Evolutionary conservation across 163 green algal species (phyloP), one percentile per base, ranked within the genome.

Genomic region (Chlamydomonas reinhardtii): DNA sequence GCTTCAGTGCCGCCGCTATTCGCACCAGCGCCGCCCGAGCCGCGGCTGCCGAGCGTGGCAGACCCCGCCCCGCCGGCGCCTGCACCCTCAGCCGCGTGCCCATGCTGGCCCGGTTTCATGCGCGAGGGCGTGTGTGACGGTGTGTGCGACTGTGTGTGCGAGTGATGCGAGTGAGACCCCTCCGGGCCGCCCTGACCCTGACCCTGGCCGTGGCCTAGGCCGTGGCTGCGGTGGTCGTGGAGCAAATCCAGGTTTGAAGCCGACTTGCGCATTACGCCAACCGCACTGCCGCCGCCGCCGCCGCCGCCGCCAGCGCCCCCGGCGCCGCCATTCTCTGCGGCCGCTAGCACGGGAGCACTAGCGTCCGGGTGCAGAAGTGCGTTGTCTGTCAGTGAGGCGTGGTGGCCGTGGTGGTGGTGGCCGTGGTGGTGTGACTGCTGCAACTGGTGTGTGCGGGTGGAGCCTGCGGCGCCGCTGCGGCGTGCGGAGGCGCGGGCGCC

Each of bases 191-290:
- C n/a, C n/a, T n/a, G n/a, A n/a, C n/a, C n/a, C n/a, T n/a, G n/a
- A n/a, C n/a, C n/a, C n/a, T n/a, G n/a, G n/a, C n/a, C n/a, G n/a
- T 17, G 32, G 19, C n/a, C 31, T 4, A 4, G 68, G n/a, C n/a
- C 9, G n/a, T 34, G 29, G n/a, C n/a, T 8, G n/a, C 2, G 19
- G 9, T 25, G 17, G n/a, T 24, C 17, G 16, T 72, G 29, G 16
- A 29, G 4, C 4, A 83, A 37, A 6, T 83, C 76, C 16, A 29
- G 29, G 16, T 16, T 83, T 24, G 76, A 83, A 0, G 37, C 22
- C 25, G 76, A 83, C 29, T 83, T 83, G 61, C 76, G 76, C 62
- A 83, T 62, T 17, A 3, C 14, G 75, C 14, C 35, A 59, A 34
- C 32, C 32, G 17, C 24, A 20, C 70, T 35, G 68, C 32, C 24